These are phyloP conservation scores for Auriscalpium vulgare DNA, from an alignment of 768 basidiomycete species.

Conservation along the genomic window DNA sequence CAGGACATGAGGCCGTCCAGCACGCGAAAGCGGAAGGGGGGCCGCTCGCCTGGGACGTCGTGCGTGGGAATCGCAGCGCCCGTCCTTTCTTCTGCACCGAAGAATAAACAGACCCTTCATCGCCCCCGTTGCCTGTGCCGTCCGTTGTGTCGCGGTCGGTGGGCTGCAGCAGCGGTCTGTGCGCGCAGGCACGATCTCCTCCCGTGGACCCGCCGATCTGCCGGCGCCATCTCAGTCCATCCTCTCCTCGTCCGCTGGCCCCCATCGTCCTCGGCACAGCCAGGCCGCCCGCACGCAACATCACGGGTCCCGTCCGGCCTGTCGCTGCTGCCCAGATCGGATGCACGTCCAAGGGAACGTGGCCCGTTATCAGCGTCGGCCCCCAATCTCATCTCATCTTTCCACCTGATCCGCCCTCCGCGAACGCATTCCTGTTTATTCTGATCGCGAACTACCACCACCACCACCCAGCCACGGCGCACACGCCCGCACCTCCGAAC, in stretches of 20 bases:
- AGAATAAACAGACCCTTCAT: background rate
- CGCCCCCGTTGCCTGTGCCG: background rate
- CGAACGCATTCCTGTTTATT: too few relatives aligned
- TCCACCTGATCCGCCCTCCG: too few relatives aligned
- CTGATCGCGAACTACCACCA: too few relatives aligned
- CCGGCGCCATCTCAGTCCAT: conserved; percentile 5
- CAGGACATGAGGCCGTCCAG: conserved; percentile 14
- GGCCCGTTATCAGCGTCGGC: too few relatives aligned
- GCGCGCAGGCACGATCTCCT: background rate
- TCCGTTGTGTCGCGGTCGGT: background rate
- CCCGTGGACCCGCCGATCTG: conserved; percentile 5
- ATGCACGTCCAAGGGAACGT: too few relatives aligned
- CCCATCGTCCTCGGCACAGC: too few relatives aligned
- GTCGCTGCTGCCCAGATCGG: too few relatives aligned
- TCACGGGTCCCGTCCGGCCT: background rate
- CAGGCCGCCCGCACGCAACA: background rate
- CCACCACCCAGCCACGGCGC: too few relatives aligned
- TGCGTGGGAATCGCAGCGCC: background rate
- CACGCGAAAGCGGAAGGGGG: conserved; percentile 6
- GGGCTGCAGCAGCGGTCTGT: background rate
- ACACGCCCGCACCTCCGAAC: too few relatives aligned
- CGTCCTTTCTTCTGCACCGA: background rate
- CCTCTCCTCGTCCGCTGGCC: background rate
- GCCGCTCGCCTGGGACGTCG: background rate
- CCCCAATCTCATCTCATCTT: too few relatives aligned